Percentiles rank a stretch among this genome's conserved stretches.
phyloP scores from a whole-genome alignment of 345 rosid genomes.

The Geranium brycei region DNA sequence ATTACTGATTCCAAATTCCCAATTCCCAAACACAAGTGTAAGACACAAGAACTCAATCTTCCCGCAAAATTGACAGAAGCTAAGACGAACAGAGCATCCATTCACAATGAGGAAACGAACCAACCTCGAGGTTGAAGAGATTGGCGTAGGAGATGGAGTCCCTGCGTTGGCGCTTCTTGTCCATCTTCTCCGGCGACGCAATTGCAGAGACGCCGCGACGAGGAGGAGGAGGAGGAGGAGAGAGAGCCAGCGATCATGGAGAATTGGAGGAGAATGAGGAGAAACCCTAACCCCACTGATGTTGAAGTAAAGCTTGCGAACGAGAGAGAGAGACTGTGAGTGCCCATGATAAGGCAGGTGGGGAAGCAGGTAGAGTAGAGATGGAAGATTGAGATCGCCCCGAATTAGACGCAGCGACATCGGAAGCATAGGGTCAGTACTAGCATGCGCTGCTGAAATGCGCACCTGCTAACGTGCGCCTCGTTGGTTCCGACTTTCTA shows the following conservation, averaged over 20 bases:
- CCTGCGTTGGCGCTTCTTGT: constrained; percentile 45
- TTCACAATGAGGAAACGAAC: background rate
- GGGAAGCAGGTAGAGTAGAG: background rate
- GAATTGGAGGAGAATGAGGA: background rate
- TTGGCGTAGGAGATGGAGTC: constrained; percentile 49
- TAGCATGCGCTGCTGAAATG: too few species aligned
- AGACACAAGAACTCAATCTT: background rate
- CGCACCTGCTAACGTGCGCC: too few species aligned
- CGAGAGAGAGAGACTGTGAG: constrained; percentile 11
- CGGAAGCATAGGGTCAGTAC: too few species aligned
- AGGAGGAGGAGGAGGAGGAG: constrained; percentile 18
- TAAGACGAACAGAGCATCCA: background rate
- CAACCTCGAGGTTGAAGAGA: constrained; percentile 96
- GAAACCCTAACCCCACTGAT: background rate
- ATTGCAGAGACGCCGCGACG: constrained; percentile 8
- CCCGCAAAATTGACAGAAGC: too few species aligned
- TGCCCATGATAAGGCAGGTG: constrained; percentile 28
- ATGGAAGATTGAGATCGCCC: too few species aligned
- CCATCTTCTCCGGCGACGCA: constrained; percentile 32
- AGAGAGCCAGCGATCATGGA: constrained; percentile 14
- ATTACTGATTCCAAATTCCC: background rate
- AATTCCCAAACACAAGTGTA: background rate
- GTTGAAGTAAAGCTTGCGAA: background rate
- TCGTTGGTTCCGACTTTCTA: too few species aligned
- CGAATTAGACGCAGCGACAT: too few species aligned